Evolutionary conservation across 129 eudicot species (phyloP).

Genomic region (Pulicaria dysenterica): DNA sequence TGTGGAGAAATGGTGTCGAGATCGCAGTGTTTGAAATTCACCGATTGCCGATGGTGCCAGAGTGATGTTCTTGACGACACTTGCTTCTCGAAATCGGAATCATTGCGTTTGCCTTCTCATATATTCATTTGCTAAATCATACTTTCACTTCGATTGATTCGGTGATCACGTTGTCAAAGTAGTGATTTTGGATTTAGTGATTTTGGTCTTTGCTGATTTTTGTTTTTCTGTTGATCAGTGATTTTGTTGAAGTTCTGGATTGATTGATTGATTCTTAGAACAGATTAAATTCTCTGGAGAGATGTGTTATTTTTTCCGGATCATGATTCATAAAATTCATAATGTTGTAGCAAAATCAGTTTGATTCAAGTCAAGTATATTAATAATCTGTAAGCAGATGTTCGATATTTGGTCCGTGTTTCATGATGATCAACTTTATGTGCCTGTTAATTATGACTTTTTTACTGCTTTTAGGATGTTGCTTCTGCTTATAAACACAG

Average conservation of each 20-base stretch:
- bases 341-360: too few relatives aligned
- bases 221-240: neutral
- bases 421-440: too few relatives aligned
- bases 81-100: conserved; percentile 62
- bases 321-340: neutral
- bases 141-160: neutral
- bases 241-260: conserved; percentile 8
- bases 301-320: too few relatives aligned
- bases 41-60: conserved; percentile 66
- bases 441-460: too few relatives aligned
- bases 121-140: conserved; percentile 49
- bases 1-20: conserved; percentile 45
- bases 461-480: too few relatives aligned
- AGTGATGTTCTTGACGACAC: conserved; percentile 63
- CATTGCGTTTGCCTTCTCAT: conserved; percentile 67
- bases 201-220: neutral
- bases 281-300: neutral
- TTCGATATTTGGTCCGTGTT: too few relatives aligned
- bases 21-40: conserved; percentile 46
- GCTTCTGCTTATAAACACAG: too few relatives aligned
- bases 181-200: neutral
- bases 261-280: neutral
- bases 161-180: neutral
- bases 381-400: too few relatives aligned
- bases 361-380: too few relatives aligned